Evolutionary conservation across 176 grass and related monocot genomes (phyloP), one percentile per base, ranked within the genome.

Genomic region (Carex myosuroides): DNA sequence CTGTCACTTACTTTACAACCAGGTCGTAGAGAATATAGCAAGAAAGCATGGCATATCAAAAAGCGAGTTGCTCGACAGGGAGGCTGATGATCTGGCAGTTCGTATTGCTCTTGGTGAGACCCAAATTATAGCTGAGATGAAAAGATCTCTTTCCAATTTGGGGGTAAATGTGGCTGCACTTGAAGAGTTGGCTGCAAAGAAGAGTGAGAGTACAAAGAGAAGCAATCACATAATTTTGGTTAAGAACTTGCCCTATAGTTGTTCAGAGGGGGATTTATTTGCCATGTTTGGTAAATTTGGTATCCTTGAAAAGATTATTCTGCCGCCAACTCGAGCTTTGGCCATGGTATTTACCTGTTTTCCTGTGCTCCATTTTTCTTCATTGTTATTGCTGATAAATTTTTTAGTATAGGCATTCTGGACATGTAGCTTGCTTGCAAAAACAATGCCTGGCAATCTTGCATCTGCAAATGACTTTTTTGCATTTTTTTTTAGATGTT

Each of bases 11-110:
- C 29, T 22, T 73, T 68, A 50, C 64, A 26, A n/a, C 81, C 88
- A 98, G 95, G 87, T 98, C 13, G 89, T 90, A 82, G 95, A 98
- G 84, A 89, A 98, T 66, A 93, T 98, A 84, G 91, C 95, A 70
- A 92, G 95, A 84, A 98, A 94, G 84, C 91, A 91, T 59, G 95
- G 95, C 30, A 93, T 98, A 79, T 90, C 74, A 75, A 94, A 98
- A 57, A 87, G 87, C 80, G 91, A 98, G 37, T 85, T 98, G 65
- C 91, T 98, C 33, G 88, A 94, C 86, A 87, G 91, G 68, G 95
- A 98, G 84, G 95, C 95, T 4, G 91, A 95, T 86, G 89, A 91
- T 61, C 92, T 93, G 89, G 91, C 91, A 76, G 89, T 95, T 84
- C 89, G 86, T 35, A 89, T 93, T 78, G 92, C 92, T 87, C 92